Percentiles rank a stretch among this genome's conserved stretches.
These are phyloP conservation scores for Darksidea phi DNA, from an alignment of 495 filamentous ascomycete species.

Conservation along the genomic window DNA sequence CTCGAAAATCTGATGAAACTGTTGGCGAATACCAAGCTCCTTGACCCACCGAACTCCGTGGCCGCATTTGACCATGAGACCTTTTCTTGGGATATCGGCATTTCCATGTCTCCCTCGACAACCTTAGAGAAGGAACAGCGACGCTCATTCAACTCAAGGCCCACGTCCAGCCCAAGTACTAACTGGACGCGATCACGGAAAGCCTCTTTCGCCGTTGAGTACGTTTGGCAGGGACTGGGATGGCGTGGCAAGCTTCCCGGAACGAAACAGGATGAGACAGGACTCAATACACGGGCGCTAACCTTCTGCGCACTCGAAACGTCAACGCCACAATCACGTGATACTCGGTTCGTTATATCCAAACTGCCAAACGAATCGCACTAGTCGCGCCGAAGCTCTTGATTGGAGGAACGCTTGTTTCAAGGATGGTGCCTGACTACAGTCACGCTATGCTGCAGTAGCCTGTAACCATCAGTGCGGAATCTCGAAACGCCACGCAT, in stretches of 20 bases:
- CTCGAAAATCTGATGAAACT: too few species aligned
- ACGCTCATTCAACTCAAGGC: too few species aligned
- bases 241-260: neutral
- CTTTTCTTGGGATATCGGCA: too few species aligned
- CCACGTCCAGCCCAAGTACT: too few species aligned
- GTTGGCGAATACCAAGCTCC: too few species aligned
- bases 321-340: neutral
- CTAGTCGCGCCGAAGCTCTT: neutral
- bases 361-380: neutral
- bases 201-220: too few species aligned
- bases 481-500: neutral
- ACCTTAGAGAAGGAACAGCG: too few species aligned
- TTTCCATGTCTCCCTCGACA: too few species aligned
- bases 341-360: neutral
- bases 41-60: too few species aligned
- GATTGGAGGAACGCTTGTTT: neutral
- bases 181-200: too few species aligned
- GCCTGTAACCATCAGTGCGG: neutral
- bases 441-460: neutral
- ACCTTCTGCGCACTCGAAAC: neutral
- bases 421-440: neutral
- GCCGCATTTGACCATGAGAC: too few species aligned
- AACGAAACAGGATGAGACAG: neutral
- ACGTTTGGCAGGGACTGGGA: too few species aligned
- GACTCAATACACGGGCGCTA: neutral